Conservation (phyloP, 805 yeast species). For the Candida chilensis region DNA sequence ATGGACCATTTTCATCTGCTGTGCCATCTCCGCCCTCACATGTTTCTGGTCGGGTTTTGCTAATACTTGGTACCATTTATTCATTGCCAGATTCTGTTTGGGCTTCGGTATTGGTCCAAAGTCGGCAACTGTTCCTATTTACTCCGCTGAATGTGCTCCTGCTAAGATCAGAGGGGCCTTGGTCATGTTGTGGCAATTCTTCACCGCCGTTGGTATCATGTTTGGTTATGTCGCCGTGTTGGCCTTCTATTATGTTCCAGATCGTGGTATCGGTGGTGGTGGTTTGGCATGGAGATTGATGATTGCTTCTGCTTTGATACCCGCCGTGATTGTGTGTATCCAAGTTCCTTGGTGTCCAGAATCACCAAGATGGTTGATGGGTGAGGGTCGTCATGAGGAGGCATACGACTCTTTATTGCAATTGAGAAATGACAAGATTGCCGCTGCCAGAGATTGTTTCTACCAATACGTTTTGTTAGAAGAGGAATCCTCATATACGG, state of each 20-base stretch:
- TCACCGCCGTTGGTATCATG: constrained; percentile 70
- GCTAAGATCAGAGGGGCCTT: constrained; percentile 55
- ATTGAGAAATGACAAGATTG: constrained; percentile 41
- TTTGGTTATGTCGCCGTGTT: constrained; percentile 59
- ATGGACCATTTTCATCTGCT: constrained; percentile 57
- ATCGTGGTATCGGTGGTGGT: constrained; percentile 27
- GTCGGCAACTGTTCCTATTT: constrained; percentile 70
- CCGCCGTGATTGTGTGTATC: constrained; percentile 48
- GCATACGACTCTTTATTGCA: constrained; percentile 42
- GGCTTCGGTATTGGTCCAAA: constrained; percentile 70
- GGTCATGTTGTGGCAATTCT: constrained; percentile 70
- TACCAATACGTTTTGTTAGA: constrained; percentile 56
- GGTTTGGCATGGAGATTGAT: constrained; percentile 61
- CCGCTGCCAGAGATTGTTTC: constrained; percentile 66
- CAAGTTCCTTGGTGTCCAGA: constrained; percentile 68
- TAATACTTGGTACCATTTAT: constrained; percentile 59
- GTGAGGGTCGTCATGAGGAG: constrained; percentile 52
- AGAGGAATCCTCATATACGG: constrained; percentile 48
- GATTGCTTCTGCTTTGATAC: constrained; percentile 61
- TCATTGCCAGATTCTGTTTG: constrained; percentile 54
- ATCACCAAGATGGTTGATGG: constrained; percentile 74
- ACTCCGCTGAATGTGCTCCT: constrained; percentile 60
- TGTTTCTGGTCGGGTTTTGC: constrained; percentile 65
- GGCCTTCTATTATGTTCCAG: constrained; percentile 50
- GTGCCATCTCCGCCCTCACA: constrained; percentile 47